Evolutionary conservation across 345 rosid species (phyloP).

Genomic region (Rhizophora apiculata): DNA sequence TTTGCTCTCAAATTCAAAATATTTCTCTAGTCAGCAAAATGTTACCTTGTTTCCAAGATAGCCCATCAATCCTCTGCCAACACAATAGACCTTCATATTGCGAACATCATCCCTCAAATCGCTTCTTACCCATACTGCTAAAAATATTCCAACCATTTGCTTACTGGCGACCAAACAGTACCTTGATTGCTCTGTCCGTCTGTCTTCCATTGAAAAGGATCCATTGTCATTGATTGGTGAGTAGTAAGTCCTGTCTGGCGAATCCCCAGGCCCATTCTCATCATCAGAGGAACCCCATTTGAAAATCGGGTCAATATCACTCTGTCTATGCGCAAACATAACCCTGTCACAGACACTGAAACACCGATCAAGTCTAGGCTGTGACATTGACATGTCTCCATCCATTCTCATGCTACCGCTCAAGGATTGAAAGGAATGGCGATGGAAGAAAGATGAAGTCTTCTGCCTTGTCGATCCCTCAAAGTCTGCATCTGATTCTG

Average conservation of each 20-base stretch:
- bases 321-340: slow-evolving; percentile 53
- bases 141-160: slow-evolving; percentile 97
- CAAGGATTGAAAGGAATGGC: slow-evolving; percentile 72
- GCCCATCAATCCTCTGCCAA: slow-evolving; percentile 99
- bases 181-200: slow-evolving; percentile 47
- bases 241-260: slow-evolving; percentile 39
- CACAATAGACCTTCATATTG: slow-evolving; percentile 91
- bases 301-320: slow-evolving; percentile 63
- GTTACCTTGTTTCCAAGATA: slow-evolving; percentile 96
- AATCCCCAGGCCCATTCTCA: slow-evolving; percentile 61
- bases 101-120: slow-evolving; percentile 66
- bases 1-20: slow-evolving; percentile 15
- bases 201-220: slow-evolving; percentile 48
- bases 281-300: slow-evolving; percentile 82
- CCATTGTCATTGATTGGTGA: slow-evolving; percentile 50
- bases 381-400: slow-evolving; percentile 35
- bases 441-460: slow-evolving; percentile 60
- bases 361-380: slow-evolving; percentile 57
- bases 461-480: slow-evolving; percentile 57
- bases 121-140: slow-evolving; percentile 88
- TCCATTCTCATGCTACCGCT: slow-evolving; percentile 74
- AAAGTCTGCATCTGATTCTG: slow-evolving; percentile 83
- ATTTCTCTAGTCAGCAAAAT: slow-evolving; percentile 9
- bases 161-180: slow-evolving; percentile 92
- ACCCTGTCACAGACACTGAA: slow-evolving; percentile 81